Percentiles rank a stretch among this genome's conserved stretches.
phyloP scores from a whole-genome alignment of 1,139 yeast species.

The Zygosaccharomyces sapae region DNA sequence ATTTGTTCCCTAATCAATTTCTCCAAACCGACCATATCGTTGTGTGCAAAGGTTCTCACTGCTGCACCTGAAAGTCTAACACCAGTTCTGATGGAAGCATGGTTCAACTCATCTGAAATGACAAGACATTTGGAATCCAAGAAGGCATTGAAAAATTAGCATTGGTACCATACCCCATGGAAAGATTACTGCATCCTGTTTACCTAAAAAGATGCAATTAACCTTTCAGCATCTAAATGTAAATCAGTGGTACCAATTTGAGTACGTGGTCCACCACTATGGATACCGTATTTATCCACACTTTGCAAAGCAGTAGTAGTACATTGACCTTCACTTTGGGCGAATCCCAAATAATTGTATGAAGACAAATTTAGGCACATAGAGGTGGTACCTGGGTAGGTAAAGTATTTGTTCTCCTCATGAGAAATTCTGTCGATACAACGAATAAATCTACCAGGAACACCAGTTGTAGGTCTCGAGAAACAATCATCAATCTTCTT shows the following conservation, averaged over 20 bases:
- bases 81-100: constrained; percentile 93
- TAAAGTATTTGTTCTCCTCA: constrained; percentile 54
- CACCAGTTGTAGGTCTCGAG: constrained; percentile 92
- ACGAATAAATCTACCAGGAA: constrained; percentile 87
- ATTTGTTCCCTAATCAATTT: constrained; percentile 78
- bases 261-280: constrained; percentile 74
- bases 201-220: constrained; percentile 84
- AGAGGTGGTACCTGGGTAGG: constrained; percentile 67
- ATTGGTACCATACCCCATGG: constrained; percentile 96
- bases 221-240: constrained; percentile 67
- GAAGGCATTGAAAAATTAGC: constrained; percentile 81
- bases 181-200: constrained; percentile 82
- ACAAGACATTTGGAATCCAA: constrained; percentile 86
- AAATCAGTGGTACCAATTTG: constrained; percentile 73
- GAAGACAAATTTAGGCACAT: constrained; percentile 85
- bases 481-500: constrained; percentile 90
- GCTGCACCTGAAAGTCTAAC: constrained; percentile 90
- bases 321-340: constrained; percentile 89
- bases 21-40: constrained; percentile 81
- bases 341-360: constrained; percentile 93
- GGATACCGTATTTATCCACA: constrained; percentile 65
- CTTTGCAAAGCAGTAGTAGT: constrained; percentile 70
- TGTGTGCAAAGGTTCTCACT: constrained; percentile 88
- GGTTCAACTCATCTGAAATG: constrained; percentile 90
- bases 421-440: constrained; percentile 71